Base-by-base conservation (phyloP, 805 yeast species). In the Sugiyamaella americana region DNA sequence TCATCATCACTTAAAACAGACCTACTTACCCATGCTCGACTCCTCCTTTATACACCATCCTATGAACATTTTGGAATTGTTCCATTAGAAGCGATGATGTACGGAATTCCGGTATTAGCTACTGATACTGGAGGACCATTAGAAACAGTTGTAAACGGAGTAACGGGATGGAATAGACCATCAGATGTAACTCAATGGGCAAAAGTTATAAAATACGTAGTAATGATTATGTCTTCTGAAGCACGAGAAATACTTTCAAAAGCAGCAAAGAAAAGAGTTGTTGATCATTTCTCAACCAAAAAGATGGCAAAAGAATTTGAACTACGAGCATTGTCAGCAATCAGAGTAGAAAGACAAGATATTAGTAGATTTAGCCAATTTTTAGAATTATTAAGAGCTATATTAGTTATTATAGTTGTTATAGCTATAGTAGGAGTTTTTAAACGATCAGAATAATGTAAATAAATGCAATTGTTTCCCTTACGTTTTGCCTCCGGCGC, bases 51-150 rank as follows among this genome's bases (percentile, higher is more conserved):
- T 61, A 93, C 99, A 0, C 98, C 99, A 2, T 73, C 84, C 0
- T 76, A 75, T 57, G 98, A 93, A 64, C 99, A 93, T 67, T 93
- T 93, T 61, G 99, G 99, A 11, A 93, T 93, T 53, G 99, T 93
- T 6, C 99, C 99, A 1, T 72, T 93, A 13, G 98, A 93, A 62
- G 89, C 96, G 10, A 89, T 93, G 97, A 73, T 82, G 40, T 72
- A 77, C 48, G 83, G 85, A 23, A 82, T 82, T 0, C 87, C 95
- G 0, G 96, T 89, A 0, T 67, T 93, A 43, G 96, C 96, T 0
- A 82, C 83, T 3, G 79, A 85, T 58, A 79, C 79, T 35, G 99
- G 98, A 22, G 99, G 99, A 0, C 98, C 98, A 0, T 65, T 81
- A 30, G 99, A 93, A 61, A 82, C 96, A 0, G 68, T 84, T 6